Evolutionary conservation across 768 basidiomycete species (phyloP).

Genomic region (Mycena metata): DNA sequence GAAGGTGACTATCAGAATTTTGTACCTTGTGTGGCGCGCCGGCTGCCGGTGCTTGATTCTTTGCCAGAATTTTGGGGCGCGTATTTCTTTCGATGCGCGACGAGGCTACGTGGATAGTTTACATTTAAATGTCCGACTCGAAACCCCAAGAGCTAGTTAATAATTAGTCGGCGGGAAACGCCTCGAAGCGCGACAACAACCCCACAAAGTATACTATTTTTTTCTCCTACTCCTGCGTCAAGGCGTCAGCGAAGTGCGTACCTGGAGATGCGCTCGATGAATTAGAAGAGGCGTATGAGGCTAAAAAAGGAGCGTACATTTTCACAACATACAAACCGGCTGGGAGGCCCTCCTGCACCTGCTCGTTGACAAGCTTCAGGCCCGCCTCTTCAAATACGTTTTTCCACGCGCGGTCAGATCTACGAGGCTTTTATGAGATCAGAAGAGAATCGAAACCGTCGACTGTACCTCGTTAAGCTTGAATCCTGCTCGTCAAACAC

Average conservation of each 20-base stretch:
- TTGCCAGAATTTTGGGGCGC: background rate
- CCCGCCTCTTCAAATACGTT: constrained; percentile 80
- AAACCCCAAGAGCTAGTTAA: no score
- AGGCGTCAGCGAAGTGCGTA: constrained; percentile 40
- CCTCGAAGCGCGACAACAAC: no score
- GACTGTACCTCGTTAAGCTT: constrained; percentile 83
- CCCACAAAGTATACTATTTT: constrained; percentile 5
- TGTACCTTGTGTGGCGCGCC: constrained; percentile 29
- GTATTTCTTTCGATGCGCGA: no score
- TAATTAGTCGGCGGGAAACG: no score
- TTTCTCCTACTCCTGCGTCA: background rate
- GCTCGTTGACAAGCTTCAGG: constrained; percentile 76
- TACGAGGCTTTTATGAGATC: constrained; percentile 45
- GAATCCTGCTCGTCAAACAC: constrained; percentile 91
- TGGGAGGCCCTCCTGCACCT: constrained; percentile 88
- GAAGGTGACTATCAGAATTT: background rate
- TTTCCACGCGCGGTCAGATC: constrained; percentile 90
- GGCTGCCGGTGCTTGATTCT: background rate
- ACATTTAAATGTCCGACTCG: no score
- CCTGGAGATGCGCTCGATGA: constrained; percentile 21
- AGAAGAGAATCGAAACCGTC: background rate
- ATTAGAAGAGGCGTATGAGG: background rate
- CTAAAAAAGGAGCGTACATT: constrained; percentile 66
- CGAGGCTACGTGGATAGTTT: no score
- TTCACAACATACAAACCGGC: constrained; percentile 86